Evolutionary conservation across 2,329 filamentous ascomycete species (phyloP).

Genomic region (Colletotrichum plurivorum): DNA sequence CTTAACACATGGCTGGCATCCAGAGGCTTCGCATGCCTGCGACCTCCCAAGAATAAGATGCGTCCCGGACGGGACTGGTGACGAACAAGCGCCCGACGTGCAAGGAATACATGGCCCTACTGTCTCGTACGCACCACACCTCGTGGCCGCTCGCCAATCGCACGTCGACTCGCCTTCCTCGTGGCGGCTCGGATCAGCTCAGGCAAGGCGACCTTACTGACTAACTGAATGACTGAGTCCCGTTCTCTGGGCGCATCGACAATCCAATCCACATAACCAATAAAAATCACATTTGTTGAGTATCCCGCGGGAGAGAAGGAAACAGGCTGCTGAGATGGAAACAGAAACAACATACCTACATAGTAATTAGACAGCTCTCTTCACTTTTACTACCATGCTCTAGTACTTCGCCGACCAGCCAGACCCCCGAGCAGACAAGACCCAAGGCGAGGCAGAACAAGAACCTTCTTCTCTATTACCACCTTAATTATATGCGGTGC

Average conservation of each 20-base stretch:
- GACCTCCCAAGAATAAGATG: neutral
- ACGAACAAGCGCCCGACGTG: slow-evolving; percentile 30
- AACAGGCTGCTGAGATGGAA: no score
- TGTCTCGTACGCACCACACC: slow-evolving; percentile 32
- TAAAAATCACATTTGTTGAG: no score
- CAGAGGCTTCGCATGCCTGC: no score
- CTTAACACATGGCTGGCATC: no score
- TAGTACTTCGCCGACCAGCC: no score
- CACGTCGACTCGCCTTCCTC: slow-evolving; percentile 15
- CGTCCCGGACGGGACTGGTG: slow-evolving; percentile 2
- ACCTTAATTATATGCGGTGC: slow-evolving; percentile 12
- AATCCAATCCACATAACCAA: no score
- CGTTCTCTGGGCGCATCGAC: no score
- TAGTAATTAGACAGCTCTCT: no score
- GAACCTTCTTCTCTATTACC: slow-evolving; percentile 22
- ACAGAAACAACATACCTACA: no score
- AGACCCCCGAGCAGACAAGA: slow-evolving; percentile 12
- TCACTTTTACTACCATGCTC: no score
- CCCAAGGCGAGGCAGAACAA: neutral
- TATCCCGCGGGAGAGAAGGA: no score
- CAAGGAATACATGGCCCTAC: slow-evolving; percentile 20
- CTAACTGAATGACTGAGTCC: neutral
- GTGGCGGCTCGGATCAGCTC: slow-evolving; percentile 21
- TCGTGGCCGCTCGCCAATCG: slow-evolving; percentile 13
- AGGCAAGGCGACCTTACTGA: slow-evolving; percentile 4